Conservation (phyloP, 2,329 filamentous ascomycete genomes). For the Domatiomyces catenatus region DNA sequence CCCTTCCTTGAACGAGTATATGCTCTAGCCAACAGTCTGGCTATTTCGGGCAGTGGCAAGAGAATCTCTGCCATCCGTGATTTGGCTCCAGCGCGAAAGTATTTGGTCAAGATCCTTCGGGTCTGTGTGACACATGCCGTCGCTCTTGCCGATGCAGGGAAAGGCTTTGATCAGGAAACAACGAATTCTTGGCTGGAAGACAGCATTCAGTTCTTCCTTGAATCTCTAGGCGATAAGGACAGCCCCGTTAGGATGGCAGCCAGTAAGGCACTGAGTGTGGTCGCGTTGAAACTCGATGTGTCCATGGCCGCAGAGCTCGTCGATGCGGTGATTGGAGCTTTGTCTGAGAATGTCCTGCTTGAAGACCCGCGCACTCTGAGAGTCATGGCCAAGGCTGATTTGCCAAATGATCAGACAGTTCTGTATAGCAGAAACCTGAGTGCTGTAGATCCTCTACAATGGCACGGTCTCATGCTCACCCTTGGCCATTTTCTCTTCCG, state of each 20-base stretch:
- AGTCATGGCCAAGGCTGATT: slow-evolving; percentile 22
- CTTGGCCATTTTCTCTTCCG: slow-evolving; percentile 76
- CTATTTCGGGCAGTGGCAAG: slow-evolving; percentile 28
- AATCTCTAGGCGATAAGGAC: slow-evolving; percentile 67
- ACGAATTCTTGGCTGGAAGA: slow-evolving; percentile 52
- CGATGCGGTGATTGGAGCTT: slow-evolving; percentile 61
- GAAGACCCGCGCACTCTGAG: slow-evolving; percentile 30
- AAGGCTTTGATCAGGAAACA: slow-evolving; percentile 14
- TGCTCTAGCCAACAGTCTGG: slow-evolving; percentile 44
- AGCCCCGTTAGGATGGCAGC: slow-evolving; percentile 81
- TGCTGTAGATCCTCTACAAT: slow-evolving; percentile 64
- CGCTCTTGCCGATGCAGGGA: slow-evolving; percentile 30
- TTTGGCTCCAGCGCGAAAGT: slow-evolving; percentile 67
- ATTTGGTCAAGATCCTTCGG: slow-evolving; percentile 69
- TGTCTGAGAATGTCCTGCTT: slow-evolving; percentile 47
- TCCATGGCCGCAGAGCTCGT: slow-evolving; percentile 78
- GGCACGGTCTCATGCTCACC: slow-evolving; percentile 85
- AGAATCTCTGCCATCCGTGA: slow-evolving; percentile 35
- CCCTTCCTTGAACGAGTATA: slow-evolving; percentile 53
- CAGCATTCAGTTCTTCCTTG: slow-evolving; percentile 66
- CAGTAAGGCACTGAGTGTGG: slow-evolving; percentile 79
- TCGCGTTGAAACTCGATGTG: slow-evolving; percentile 62
- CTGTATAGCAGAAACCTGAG: slow-evolving; percentile 42
- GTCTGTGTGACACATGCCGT: slow-evolving; percentile 55
- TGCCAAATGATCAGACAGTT: slow-evolving; percentile 22